Evolutionary conservation across 164 flowering plant genomes (phyloP), one percentile per base, ranked within the genome.

Genomic region (Berberis thunbergii): DNA sequence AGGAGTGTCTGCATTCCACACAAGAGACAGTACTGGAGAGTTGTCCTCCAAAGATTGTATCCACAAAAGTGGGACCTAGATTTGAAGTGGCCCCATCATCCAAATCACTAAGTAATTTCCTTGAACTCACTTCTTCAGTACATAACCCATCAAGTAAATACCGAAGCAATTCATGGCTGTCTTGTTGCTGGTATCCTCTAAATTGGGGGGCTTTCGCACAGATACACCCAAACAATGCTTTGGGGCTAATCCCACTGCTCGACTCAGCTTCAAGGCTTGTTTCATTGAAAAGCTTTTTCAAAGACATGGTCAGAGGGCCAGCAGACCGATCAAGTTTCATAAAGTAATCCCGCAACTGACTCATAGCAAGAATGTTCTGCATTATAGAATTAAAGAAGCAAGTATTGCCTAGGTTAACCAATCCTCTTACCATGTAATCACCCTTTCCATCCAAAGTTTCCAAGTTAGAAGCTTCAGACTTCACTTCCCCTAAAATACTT

Each of bases 131-230:
- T 62, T 91, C 97, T 75, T 95, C 99, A 61, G 76, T 73, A 45
- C 72, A 73, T 77, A 87, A 69, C 26, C 84, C 88, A 82, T 91
- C 97, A 41, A 95, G 91, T 69, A 95, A 81, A 71, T 77, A 89
- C 4, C 92, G 89, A 39, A 95, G 91, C 76, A 95, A 71, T 58
- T 95, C 99, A 71, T 95, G 99, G 76, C 99, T 89, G 68, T 95
- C 99, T 49, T 95, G 97, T 62, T 95, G 98, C 66, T 88, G 92
- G 72, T 74, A 84, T 72, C 98, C 99, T 77, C 78, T 78, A 73
- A 95, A 95, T 46, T 88, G 98, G n/a, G 95, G 96, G 68, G 91
- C 86, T 72, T 85, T 95, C 41, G 89, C 74, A 73, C 89, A 83
- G 56, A 95, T 59, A 73, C 77, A 75, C 53, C 91, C 94, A 63